Conservation (phyloP, 2,329 filamentous ascomycete genomes). For the Ophiosphaerella korrae region DNA sequence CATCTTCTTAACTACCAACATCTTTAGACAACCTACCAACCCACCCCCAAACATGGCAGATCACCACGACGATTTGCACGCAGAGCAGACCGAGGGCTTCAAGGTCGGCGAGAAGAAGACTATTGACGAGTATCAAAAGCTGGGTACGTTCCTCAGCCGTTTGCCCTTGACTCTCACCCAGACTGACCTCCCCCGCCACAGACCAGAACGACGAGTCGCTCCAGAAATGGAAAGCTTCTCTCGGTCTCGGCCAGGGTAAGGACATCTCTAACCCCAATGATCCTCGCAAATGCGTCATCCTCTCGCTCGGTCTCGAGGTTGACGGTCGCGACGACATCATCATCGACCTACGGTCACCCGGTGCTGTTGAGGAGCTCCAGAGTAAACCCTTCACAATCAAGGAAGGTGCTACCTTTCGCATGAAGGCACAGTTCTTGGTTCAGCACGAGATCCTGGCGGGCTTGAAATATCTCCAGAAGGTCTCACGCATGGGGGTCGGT, state of each 20-base stretch:
- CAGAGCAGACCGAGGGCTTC: constrained; percentile 92
- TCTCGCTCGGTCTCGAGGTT: constrained; percentile 85
- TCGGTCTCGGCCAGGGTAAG: constrained; percentile 74
- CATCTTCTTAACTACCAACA: constrained; percentile 8
- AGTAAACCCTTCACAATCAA: constrained; percentile 96
- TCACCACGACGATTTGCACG: constrained; percentile 77
- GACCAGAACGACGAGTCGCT: constrained; percentile 86
- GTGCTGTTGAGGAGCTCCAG: constrained; percentile 78
- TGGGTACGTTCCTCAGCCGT: constrained; percentile 67
- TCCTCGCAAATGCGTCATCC: constrained; percentile 89
- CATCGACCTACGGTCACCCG: constrained; percentile 80
- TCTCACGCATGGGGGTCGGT: constrained; percentile 85
- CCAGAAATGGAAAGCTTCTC: constrained; percentile 95
- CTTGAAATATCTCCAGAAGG: constrained; percentile 92
- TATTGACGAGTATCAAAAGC: constrained; percentile 88
- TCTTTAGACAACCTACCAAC: constrained; percentile 2
- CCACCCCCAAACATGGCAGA: constrained; percentile 36
- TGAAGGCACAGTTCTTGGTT: constrained; percentile 93
- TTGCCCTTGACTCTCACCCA: constrained; percentile 2
- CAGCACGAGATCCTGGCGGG: constrained; percentile 96
- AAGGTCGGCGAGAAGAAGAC: constrained; percentile 99
- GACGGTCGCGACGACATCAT: constrained; percentile 82
- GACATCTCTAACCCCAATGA: constrained; percentile 66
- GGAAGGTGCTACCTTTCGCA: constrained; percentile 90
- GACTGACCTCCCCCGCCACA: constrained; percentile 34